Evolutionary conservation across 2,329 filamentous ascomycete genomes (phyloP).

Genomic region (Lecanoromycetidae sp.): DNA sequence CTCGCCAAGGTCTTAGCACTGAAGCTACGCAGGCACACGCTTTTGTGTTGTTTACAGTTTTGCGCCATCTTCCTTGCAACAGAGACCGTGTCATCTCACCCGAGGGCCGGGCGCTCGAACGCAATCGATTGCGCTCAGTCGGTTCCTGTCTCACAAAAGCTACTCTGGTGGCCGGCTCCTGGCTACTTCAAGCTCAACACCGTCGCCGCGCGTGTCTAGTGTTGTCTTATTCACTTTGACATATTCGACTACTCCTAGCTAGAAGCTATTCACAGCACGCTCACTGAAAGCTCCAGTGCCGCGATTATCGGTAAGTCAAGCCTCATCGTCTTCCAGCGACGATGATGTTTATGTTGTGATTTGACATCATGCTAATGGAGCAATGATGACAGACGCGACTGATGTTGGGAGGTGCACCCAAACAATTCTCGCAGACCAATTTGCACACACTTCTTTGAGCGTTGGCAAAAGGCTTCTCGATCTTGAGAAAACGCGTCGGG

Average conservation of each 20-base stretch:
- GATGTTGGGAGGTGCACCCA: slow-evolving; percentile 54
- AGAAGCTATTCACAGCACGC: slow-evolving; percentile 14
- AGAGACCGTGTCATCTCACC: slow-evolving; percentile 11
- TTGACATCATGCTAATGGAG: slow-evolving; percentile 10
- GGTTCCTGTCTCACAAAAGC: slow-evolving; percentile 1
- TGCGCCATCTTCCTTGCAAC: slow-evolving; percentile 15
- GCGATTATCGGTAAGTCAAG: slow-evolving; percentile 12
- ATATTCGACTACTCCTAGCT: slow-evolving; percentile 13
- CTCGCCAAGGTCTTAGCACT: slow-evolving; percentile 9
- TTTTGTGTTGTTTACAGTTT: slow-evolving; percentile 13
- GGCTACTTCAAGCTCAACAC: slow-evolving; percentile 12
- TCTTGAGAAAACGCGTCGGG: slow-evolving; percentile 84
- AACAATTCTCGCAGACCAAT: slow-evolving; percentile 72
- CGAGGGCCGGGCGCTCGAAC: slow-evolving; percentile 13
- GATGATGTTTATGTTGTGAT: neutral
- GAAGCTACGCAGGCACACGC: slow-evolving; percentile 4
- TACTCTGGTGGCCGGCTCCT: slow-evolving; percentile 4
- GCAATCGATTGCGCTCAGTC: slow-evolving; percentile 8
- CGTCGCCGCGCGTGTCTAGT: slow-evolving; percentile 14
- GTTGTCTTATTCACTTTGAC: slow-evolving; percentile 13
- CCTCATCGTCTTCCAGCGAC: neutral
- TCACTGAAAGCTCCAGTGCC: slow-evolving; percentile 10
- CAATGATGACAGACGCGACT: slow-evolving; percentile 25
- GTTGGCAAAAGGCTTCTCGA: slow-evolving; percentile 42
- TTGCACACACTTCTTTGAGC: slow-evolving; percentile 49